Base-by-base conservation (phyloP, 148 eudicot genomes). In the Fagopyrum esculentum region DNA sequence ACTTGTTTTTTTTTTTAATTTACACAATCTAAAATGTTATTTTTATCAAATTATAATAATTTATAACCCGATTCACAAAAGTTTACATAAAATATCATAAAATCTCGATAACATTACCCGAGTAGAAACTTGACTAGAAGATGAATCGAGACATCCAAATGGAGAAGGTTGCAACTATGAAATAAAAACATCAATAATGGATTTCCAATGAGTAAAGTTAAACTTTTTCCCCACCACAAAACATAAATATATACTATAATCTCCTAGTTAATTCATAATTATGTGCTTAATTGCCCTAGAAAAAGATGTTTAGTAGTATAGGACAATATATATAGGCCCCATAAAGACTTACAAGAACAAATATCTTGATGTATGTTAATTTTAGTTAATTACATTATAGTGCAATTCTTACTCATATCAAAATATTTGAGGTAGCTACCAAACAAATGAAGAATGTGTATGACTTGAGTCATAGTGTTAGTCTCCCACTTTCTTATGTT, bases 201-300 rank as follows among this genome's bases (percentile, higher is more conserved):
- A 35, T 64, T 64, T 64, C 69, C 69, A 64, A 64, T 45, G 45
- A 64, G 69, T 63, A 63, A 63, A 63, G 69, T 15, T 63, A 9
- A 30, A n/a, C 69, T 64, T 64, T 64, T 35, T 35, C 3, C 69
- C 69, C 69, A 64, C 69, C 69, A 64, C 12, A 63, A 35, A 57
- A 6, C 16, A 30, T 11, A 64, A 12, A 22, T 60, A 22, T 60
- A 60, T 29, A 13, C 59, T 54, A 54, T 54, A 54, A 54, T 54
- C 2, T 54, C 17, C 17, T 13, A 54, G 22, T 54, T 19, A 54
- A 54, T 54, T 16, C 11, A 54, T 54, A 54, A 12, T 51, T 12
- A 51, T 5, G 11, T 9, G 3, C 40, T 35, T 35, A 35, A 35
- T 35, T 35, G 40, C 40, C 2, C 40, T 35, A 35, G 40, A 35